phyloP scores from a whole-genome alignment of 495 filamentous ascomycete species.

The Aspergillus cavernicola region DNA sequence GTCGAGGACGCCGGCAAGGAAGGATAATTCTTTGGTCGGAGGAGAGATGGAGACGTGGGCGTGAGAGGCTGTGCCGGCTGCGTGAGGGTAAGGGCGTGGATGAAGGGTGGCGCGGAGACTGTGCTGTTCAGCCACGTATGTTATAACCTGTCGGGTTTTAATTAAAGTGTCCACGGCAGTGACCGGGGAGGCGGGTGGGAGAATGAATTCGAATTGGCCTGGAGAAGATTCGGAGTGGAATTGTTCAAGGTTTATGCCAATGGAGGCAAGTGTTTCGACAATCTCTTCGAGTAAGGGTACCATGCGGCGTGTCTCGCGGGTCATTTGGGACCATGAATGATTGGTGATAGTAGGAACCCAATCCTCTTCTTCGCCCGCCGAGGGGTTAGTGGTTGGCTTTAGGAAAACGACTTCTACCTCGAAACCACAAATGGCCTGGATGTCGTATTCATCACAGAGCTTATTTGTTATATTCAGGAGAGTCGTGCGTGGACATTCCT shows the following conservation, averaged over 20 bases:
- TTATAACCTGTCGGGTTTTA: slow-evolving; percentile 67
- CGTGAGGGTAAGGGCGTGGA: slow-evolving; percentile 60
- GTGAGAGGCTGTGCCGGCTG: slow-evolving; percentile 40
- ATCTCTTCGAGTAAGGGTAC: slow-evolving; percentile 63
- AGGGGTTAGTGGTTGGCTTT: slow-evolving; percentile 22
- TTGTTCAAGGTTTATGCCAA: slow-evolving; percentile 66
- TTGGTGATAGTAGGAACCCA: slow-evolving; percentile 27
- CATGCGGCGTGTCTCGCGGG: slow-evolving; percentile 29
- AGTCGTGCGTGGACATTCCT: slow-evolving; percentile 56
- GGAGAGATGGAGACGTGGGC: slow-evolving; percentile 40
- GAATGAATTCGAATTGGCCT: slow-evolving; percentile 80
- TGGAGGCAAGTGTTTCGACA: slow-evolving; percentile 48
- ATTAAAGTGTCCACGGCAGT: slow-evolving; percentile 69
- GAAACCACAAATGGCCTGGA: slow-evolving; percentile 73
- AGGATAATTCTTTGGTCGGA: slow-evolving; percentile 24
- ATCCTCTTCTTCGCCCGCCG: slow-evolving; percentile 11
- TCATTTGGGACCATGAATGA: slow-evolving; percentile 52
- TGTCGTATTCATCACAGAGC: slow-evolving; percentile 68
- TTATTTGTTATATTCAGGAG: slow-evolving; percentile 49
- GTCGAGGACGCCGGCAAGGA: slow-evolving; percentile 36
- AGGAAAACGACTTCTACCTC: slow-evolving; percentile 34
- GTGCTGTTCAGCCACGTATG: slow-evolving; percentile 34
- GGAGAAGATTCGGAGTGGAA: slow-evolving; percentile 73
- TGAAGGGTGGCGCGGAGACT: slow-evolving; percentile 69
- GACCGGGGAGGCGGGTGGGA: slow-evolving; percentile 61